Percentiles rank a stretch among this genome's conserved stretches.
phyloP scores from a whole-genome alignment of 805 yeast genomes.

The Candida ovalis region DNA sequence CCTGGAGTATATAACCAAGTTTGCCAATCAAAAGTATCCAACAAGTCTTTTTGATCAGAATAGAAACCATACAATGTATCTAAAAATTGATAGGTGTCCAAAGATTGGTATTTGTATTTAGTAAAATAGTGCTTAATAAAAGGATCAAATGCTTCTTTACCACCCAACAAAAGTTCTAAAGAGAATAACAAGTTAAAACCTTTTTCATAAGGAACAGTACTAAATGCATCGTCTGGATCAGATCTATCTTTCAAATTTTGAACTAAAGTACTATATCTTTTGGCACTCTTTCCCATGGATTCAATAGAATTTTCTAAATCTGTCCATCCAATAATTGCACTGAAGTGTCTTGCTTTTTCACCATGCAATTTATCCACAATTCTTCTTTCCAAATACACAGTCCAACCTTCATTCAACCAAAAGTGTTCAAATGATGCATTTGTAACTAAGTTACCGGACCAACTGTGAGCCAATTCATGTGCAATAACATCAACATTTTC shows the following conservation, averaged over 20 bases:
- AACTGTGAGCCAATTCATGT: slow-evolving; percentile 89
- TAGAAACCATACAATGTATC: slow-evolving; percentile 68
- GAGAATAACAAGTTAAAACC: slow-evolving; percentile 78
- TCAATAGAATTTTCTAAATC: slow-evolving; percentile 65
- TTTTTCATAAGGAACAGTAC: slow-evolving; percentile 86
- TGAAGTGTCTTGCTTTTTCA: slow-evolving; percentile 71
- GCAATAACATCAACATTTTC: slow-evolving; percentile 88
- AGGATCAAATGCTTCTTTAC: slow-evolving; percentile 71
- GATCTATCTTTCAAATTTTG: slow-evolving; percentile 64
- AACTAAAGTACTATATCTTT: slow-evolving; percentile 57
- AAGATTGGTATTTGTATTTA: slow-evolving; percentile 62
- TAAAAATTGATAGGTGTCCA: slow-evolving; percentile 78
- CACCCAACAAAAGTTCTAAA: slow-evolving; percentile 69
- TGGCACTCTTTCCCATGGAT: slow-evolving; percentile 53
- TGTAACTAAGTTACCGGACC: slow-evolving; percentile 90
- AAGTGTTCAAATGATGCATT: slow-evolving; percentile 91
- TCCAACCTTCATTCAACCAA: slow-evolving; percentile 96
- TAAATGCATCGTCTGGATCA: slow-evolving; percentile 89
- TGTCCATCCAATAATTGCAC: slow-evolving; percentile 86
- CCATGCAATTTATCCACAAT: slow-evolving; percentile 78
- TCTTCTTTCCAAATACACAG: slow-evolving; percentile 85
- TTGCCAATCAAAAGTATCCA: slow-evolving; percentile 79
- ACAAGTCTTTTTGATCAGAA: slow-evolving; percentile 38
- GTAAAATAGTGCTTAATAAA: slow-evolving; percentile 76
- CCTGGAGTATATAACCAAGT: slow-evolving; percentile 81